phyloP scores from a whole-genome alignment of 306 rosid species.

The Betula pendula region DNA sequence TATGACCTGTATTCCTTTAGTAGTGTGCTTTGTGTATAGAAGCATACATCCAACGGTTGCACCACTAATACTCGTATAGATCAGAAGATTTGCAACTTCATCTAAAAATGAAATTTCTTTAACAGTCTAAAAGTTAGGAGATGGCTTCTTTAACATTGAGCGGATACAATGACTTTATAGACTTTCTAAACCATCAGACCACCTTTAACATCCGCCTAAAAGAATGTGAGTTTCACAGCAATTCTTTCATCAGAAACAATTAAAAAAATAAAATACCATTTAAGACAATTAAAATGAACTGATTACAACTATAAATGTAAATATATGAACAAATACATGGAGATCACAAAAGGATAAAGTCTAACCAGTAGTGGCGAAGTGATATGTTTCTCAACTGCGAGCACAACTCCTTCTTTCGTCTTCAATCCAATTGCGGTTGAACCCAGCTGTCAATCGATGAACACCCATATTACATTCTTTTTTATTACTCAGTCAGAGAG shows the following conservation, averaged over 20 bases:
- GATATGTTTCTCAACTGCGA: constrained; percentile 94
- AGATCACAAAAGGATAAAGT: background rate
- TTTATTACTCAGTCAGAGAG: background rate
- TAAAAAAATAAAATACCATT: too few species aligned
- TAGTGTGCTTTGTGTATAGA: background rate
- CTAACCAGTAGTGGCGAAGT: constrained; percentile 94
- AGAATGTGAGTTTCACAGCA: background rate
- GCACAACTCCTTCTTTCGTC: constrained; percentile 94
- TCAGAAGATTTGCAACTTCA: background rate
- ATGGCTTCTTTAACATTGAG: background rate
- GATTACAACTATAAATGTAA: background rate
- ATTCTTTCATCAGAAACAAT: background rate
- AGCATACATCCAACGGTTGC: background rate
- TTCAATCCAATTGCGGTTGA: constrained; percentile 95
- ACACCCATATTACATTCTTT: background rate
- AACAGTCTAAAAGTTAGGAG: background rate
- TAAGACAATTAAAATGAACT: background rate
- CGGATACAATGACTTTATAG: background rate
- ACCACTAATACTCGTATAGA: background rate
- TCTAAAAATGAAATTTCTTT: background rate
- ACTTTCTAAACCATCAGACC: background rate
- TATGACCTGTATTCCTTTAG: background rate
- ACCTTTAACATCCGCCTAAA: background rate
- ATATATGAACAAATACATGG: background rate
- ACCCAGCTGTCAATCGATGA: constrained; percentile 62